Evolutionary conservation across 2,329 filamentous ascomycete species (phyloP).

Genomic region (Cladophialophora carrionii): DNA sequence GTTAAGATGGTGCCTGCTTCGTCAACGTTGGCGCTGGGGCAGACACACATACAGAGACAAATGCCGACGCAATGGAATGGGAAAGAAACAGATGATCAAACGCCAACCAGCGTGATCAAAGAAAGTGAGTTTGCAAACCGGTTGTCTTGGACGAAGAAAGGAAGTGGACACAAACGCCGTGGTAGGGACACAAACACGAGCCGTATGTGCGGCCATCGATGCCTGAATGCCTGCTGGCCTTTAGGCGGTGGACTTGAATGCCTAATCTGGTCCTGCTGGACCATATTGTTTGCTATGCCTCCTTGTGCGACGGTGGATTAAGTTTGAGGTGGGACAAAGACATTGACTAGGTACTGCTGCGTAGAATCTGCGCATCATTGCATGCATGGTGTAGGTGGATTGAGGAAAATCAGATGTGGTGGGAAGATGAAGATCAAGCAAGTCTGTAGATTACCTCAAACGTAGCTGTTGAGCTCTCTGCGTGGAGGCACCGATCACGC

Average conservation of each 20-base stretch:
- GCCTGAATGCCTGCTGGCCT: background rate
- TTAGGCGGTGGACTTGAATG: background rate
- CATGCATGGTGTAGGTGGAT: background rate
- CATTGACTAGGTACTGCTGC: background rate
- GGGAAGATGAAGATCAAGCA: background rate
- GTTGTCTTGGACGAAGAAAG: background rate
- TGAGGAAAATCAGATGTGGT: background rate
- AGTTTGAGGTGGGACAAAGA: background rate
- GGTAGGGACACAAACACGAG: background rate
- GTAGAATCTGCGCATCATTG: background rate
- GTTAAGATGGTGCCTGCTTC: background rate
- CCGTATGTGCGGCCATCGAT: background rate
- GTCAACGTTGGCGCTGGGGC: background rate
- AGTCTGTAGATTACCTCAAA: background rate
- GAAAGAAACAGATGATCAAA: background rate
- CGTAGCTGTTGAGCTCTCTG: background rate
- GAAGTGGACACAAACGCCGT: conserved; percentile 1
- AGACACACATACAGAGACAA: background rate
- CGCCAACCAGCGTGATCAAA: background rate
- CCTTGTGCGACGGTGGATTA: background rate
- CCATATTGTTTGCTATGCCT: background rate
- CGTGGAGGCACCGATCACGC: background rate
- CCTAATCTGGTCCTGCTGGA: background rate
- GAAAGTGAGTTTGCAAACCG: background rate
- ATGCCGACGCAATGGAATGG: background rate